A percentile compares a stretch with the other conserved stretches of the same genome.
Evolutionary conservation across 306 rosid species (phyloP).

Genomic region (Prunus kanzakura): DNA sequence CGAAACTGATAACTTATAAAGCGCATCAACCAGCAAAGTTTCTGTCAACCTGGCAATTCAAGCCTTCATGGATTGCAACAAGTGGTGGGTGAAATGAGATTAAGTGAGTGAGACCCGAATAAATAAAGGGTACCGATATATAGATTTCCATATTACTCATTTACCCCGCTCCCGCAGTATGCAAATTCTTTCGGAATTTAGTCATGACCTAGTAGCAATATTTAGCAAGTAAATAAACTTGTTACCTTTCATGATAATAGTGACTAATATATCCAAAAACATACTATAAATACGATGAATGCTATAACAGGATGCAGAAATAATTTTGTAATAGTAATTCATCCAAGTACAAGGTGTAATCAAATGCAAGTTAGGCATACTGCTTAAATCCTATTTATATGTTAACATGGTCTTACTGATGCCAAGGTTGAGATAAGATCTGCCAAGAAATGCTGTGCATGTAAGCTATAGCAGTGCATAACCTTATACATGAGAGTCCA

Average conservation of each 20-base stretch:
- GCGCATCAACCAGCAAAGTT: not conserved
- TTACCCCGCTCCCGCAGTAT: not conserved
- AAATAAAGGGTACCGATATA: not conserved
- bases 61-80: constrained; percentile 21
- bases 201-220: not conserved
- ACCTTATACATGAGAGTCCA: not conserved
- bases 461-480: not conserved
- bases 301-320: not conserved
- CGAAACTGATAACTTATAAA: constrained; percentile 2
- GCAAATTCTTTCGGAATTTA: not conserved
- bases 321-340: not conserved
- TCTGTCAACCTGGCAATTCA: constrained; percentile 11
- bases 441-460: not conserved
- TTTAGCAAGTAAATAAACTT: not conserved
- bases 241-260: not conserved
- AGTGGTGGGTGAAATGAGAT: constrained; percentile 10
- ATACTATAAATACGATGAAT: not conserved
- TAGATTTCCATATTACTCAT: not conserved
- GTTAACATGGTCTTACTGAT: not conserved
- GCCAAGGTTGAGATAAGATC: not conserved
- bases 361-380: not conserved
- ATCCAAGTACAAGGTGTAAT: not conserved
- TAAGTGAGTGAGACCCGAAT: not conserved
- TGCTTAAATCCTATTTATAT: not conserved
- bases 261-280: not conserved